Base-by-base conservation (phyloP, 192 early-diverging fungal genomes). In the Mortierella antarctica region DNA sequence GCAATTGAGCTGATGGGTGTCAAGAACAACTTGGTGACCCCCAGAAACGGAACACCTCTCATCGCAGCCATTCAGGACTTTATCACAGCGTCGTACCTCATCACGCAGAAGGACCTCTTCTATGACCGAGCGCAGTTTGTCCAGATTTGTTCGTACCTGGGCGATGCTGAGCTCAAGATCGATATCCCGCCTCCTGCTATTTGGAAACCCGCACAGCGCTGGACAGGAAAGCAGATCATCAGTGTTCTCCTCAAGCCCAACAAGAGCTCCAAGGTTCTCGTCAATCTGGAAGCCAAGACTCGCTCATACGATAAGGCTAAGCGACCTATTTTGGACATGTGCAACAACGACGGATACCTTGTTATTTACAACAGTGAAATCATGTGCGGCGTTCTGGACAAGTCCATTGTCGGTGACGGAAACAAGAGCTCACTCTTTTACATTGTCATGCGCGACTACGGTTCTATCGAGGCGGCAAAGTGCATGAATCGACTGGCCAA, bases 1-100 rank as follows among this genome's bases (percentile, higher is more conserved):
- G 97, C 97, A 0, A 93, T 96, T 68, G 92, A 96, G 74, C 84
- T 99, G 54, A 97, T 99, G 96, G 97, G 97, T 31, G 92, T 96
- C 53, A 95, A 96, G 72, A 95, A 97, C 72, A 99, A 99, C 74
- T 84, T 99, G 70, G 96, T 99, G 0, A 99, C 98, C 2, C 98
- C 98, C 17, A 92, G 97, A 78, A 98, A 99, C 86, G 98, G 98
- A 62, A 97, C 98, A 71, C 97, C 97, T 15, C 83, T 99, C 47
- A 97, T 99, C 87, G 97, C 97, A 20, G 98, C 98, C 23, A 99
- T 96, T 49, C 98, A 99, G 85, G 98, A 99, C 91, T 99, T 99
- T 84, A 96, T 99, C 73, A 99, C 98, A 6, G 93, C 97, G 0
- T 92, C 95, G 12, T 99, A 95, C 66, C 85, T 99, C 50, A 86